Base-by-base conservation (phyloP, 1,139 yeast genomes). In the Sugiyamaella neomexicana region DNA sequence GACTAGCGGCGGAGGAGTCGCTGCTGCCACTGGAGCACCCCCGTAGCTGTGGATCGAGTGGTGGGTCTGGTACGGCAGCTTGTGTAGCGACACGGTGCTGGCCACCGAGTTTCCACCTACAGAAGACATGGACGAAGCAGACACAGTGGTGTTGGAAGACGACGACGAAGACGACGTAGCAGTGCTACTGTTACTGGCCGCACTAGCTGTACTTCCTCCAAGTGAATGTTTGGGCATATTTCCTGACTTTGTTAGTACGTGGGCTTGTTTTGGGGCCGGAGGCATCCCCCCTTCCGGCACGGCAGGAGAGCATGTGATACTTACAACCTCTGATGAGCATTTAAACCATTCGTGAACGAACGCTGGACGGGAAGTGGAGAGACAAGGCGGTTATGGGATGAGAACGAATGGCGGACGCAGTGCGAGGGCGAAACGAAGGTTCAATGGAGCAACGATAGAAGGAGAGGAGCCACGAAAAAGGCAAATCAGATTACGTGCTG, bases 221-320 rank as follows among this genome's bases (percentile, higher is more conserved):
- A 51, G 40, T 25, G 53, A 45, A 41, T 49, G 56, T 46, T 49
- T 53, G 53, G 56, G 46, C 56, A 53, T 51, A 27, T 47, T 46
- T 39, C 50, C 43, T 44, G 31, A 32, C 5, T 23, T 23, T 4
- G 44, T 27, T 10, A 12, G 47, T 7, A 20, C 6, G 29, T 29
- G 36, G 34, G 8, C n/a, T n/a, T n/a, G n/a, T n/a, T n/a, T n/a
- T n/a, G 34, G 34, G 34, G 34, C 34, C 34, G n/a, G 34, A 12
- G 25, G 25, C 5, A 20, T 20, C 5, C 25, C 25, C 5, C 25
- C 25, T n/a, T n/a, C n/a, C n/a, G n/a, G n/a, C n/a, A n/a, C n/a
- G n/a, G n/a, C n/a, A n/a, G 25, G 25, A 20, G 25, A 3, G 5
- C 25, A 20, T 5, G 25, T 5, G 5, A 20, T 44, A 44, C 47